Evolutionary conservation across 495 filamentous ascomycete genomes (phyloP), one percentile per base, ranked within the genome.

Genomic region (Penicillium cinerascens): DNA sequence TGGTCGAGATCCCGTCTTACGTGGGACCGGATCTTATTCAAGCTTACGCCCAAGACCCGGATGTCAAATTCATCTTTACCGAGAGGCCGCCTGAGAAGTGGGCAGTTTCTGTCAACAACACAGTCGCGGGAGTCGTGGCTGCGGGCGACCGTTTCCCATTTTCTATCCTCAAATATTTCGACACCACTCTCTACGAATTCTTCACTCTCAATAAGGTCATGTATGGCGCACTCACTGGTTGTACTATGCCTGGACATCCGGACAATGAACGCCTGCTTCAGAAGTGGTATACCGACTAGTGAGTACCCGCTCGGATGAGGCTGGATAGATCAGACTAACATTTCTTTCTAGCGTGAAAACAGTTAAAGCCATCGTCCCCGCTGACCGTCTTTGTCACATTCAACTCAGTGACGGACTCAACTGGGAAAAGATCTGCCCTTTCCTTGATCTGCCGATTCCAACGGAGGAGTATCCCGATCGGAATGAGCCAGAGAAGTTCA

Each of bases 21-120:
- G 37, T 61, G 10, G 60, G 60, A 5, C 27, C 26, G 13, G 42
- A 58, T 9, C 5, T 58, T 1, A 22, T 67, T 1, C 40, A 58
- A 13, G 48, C 47, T 1, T 64, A 67, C 27, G 48, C 43, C 0
- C 3, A 54, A 2, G 64, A 67, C 21, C 64, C 64, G 0, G 42
- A 64, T 11, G 61, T 67, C 8, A 67, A 67, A n/a, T 67, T 67
- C 41, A 64, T 67, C 21, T 47, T 67, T 15, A 64, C 64, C 0
- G 64, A 67, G 21, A 54, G 64, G 23, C 7, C 29, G 2, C 61
- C 64, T 0, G 47, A 60, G 13, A 64, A 56, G 20, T 67, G 64
- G 64, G 64, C 52, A 0, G 43, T 20, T 15, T 67, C 64, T 0
- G 22, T 64, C 39, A 64, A 64, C 20, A 67, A 60, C 10, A 60